A percentile compares a stretch with the other conserved stretches of the same genome.
phyloP scores from a whole-genome alignment of 2,329 filamentous ascomycete genomes.

The Colletotrichum shisoi region DNA sequence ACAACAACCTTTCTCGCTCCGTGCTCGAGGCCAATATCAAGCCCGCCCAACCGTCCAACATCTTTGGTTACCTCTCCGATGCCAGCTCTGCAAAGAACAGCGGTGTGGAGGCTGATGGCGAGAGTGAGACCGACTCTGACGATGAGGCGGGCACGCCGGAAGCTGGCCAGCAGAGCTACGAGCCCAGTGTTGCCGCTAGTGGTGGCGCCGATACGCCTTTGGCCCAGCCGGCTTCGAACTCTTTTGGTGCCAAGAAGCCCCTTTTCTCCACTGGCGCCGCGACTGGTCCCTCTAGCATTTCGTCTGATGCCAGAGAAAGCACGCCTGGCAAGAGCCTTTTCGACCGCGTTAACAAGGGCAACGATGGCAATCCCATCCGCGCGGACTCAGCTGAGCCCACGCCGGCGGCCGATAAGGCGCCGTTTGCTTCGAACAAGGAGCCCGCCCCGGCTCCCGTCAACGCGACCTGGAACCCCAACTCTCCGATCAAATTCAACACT shows the following conservation, averaged over 20 bases:
- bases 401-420: constrained; percentile 50
- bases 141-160: constrained; percentile 54
- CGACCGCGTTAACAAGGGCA: constrained; percentile 62
- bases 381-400: constrained; percentile 44
- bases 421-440: constrained; percentile 50
- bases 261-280: constrained; percentile 31
- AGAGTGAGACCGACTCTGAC: constrained; percentile 57
- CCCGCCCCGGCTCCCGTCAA: constrained; percentile 46
- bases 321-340: constrained; percentile 62
- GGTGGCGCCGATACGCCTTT: constrained; percentile 52
- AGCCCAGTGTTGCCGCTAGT: constrained; percentile 54
- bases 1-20: constrained; percentile 53
- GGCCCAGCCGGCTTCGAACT: constrained; percentile 47
- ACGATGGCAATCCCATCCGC: constrained; percentile 60
- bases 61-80: constrained; percentile 68
- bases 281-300: constrained; percentile 48
- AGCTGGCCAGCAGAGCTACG: constrained; percentile 54
- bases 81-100: constrained; percentile 64
- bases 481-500: constrained; percentile 64
- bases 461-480: constrained; percentile 59
- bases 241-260: constrained; percentile 47
- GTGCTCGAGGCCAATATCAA: constrained; percentile 53
- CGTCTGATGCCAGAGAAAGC: constrained; percentile 55
- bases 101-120: constrained; percentile 57
- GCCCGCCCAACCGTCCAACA: constrained; percentile 54